These are phyloP conservation scores for Heterobasidion occidentale DNA, from an alignment of 1,284 basidiomycete species.

Conservation along the genomic window DNA sequence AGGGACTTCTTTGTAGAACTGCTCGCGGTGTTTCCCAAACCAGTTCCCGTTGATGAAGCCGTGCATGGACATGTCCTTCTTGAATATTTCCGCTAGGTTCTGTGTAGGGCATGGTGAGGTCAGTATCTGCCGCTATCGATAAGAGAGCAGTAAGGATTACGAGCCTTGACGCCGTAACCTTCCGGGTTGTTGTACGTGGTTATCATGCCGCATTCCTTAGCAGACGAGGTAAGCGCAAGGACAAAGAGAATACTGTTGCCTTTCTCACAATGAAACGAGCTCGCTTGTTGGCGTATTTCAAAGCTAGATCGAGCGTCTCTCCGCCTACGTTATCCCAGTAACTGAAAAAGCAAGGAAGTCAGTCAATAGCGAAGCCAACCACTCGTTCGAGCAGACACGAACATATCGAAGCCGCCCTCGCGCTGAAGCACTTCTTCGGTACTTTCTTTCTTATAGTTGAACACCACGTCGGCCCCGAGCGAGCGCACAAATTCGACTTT, in stretches of 20 bases:
- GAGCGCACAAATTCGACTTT: not conserved
- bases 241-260: not conserved
- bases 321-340: constrained; percentile 60
- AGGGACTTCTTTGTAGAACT: constrained; percentile 46
- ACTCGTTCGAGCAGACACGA: not conserved
- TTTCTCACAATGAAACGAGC: constrained; percentile 41
- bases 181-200: not conserved
- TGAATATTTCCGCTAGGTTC: constrained; percentile 31
- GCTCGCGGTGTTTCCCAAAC: constrained; percentile 25
- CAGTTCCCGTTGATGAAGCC: constrained; percentile 52
- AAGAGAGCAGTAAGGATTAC: not conserved
- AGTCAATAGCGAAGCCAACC: not conserved
- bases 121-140: not conserved
- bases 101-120: not conserved
- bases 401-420: not conserved
- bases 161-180: not conserved
- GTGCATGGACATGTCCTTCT: constrained; percentile 42
- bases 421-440: not conserved
- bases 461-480: not conserved
- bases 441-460: not conserved
- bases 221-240: constrained; percentile 2
- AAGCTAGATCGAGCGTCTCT: constrained; percentile 50
- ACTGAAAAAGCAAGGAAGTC: constrained; percentile 18
- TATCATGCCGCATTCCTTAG: not conserved
- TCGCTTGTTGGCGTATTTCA: constrained; percentile 38